Conservation (phyloP, 768 basidiomycete species). For the Trametopsis cervina region DNA sequence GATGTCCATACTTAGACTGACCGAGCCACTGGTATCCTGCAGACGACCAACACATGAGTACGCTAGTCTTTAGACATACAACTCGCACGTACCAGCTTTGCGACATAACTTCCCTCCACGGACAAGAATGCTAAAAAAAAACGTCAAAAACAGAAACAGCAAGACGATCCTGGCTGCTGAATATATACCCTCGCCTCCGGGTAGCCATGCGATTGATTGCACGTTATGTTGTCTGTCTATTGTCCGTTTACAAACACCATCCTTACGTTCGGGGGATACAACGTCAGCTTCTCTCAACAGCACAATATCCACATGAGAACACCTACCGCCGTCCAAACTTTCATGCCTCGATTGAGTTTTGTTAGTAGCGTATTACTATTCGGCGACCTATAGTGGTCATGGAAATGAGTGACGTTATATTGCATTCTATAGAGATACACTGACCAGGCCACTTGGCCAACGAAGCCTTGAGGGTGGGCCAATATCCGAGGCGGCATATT, state of each 20-base stretch:
- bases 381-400: slow-evolving; percentile 45
- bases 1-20: slow-evolving; percentile 24
- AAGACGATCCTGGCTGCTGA: not conserved
- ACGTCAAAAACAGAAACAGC: not conserved
- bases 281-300: no score
- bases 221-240: slow-evolving; percentile 51
- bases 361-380: slow-evolving; percentile 56
- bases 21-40: slow-evolving; percentile 56
- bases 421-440: slow-evolving; percentile 5
- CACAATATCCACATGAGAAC: no score
- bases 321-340: slow-evolving; percentile 66
- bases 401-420: not conserved
- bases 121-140: slow-evolving; percentile 52
- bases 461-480: slow-evolving; percentile 65
- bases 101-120: slow-evolving; percentile 57
- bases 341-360: slow-evolving; percentile 56
- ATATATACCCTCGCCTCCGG: slow-evolving; percentile 46
- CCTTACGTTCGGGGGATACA: slow-evolving; percentile 36
- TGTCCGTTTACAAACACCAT: slow-evolving; percentile 61
- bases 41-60: not conserved
- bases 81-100: slow-evolving; percentile 43
- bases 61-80: not conserved
- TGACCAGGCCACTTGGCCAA: slow-evolving; percentile 71
- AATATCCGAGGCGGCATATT: slow-evolving; percentile 56
- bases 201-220: slow-evolving; percentile 65